phyloP scores from a whole-genome alignment of 352 stramenopile genomes.

The Phytophthora pisi region DNA sequence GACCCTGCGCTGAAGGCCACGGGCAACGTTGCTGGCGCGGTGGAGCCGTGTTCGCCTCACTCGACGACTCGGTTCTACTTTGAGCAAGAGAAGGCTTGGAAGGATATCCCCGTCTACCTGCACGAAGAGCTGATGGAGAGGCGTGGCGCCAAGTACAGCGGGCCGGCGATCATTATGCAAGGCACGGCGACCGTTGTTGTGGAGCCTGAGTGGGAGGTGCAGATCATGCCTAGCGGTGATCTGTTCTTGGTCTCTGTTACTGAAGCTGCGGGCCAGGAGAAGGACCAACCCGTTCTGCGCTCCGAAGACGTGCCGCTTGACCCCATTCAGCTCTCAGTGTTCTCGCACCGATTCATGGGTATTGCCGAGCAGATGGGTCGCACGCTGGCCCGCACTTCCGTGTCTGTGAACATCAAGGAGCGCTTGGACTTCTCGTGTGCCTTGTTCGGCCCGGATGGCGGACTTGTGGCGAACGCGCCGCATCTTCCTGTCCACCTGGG shows the following conservation, averaged over 20 bases:
- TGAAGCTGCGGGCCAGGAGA: slow-evolving; percentile 37
- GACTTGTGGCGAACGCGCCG: slow-evolving; percentile 99
- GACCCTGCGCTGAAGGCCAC: slow-evolving; percentile 31
- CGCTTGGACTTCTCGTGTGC: slow-evolving; percentile 99
- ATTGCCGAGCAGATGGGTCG: slow-evolving; percentile 99
- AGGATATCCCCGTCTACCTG: slow-evolving; percentile 93
- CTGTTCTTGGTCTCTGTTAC: slow-evolving; percentile 89
- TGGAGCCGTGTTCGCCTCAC: slow-evolving; percentile 47
- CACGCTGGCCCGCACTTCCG: slow-evolving; percentile 95
- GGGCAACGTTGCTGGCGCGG: slow-evolving; percentile 1
- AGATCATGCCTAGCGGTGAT: slow-evolving; percentile 95
- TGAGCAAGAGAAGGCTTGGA: slow-evolving; percentile 76
- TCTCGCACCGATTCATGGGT: slow-evolving; percentile 99
- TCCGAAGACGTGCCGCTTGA: slow-evolving; percentile 78
- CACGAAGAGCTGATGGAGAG: slow-evolving; percentile 89
- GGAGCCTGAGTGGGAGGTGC: slow-evolving; percentile 94
- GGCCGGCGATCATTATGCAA: slow-evolving; percentile 98
- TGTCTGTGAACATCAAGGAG: slow-evolving; percentile 99
- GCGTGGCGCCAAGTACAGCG: slow-evolving; percentile 67
- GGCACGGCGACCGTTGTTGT: slow-evolving; percentile 98
- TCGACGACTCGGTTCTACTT: slow-evolving; percentile 85
- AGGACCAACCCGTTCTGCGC: slow-evolving; percentile 15
- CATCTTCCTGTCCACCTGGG: slow-evolving; percentile 99
- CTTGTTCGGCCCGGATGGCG: slow-evolving; percentile 97
- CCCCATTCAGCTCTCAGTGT: slow-evolving; percentile 97